phyloP scores from a whole-genome alignment of 2,329 filamentous ascomycete genomes.

The Claviceps sp. region DNA sequence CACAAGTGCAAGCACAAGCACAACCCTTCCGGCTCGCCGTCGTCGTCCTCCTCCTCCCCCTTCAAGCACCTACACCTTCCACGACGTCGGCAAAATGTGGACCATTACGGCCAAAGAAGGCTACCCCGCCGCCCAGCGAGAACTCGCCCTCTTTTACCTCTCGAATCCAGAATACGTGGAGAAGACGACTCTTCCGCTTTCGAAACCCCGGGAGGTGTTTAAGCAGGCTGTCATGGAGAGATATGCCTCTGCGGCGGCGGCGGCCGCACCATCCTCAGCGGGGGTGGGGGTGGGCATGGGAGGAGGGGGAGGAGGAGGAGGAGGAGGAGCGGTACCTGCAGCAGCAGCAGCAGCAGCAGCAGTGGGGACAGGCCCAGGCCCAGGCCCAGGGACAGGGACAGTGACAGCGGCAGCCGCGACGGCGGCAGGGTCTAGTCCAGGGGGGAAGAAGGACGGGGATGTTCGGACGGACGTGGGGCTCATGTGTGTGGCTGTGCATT shows the following conservation, averaged over 20 bases:
- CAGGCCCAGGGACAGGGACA: constrained; percentile 24
- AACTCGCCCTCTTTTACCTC: constrained; percentile 86
- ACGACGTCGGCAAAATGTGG: constrained; percentile 79
- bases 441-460: constrained; percentile 29
- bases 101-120: constrained; percentile 91
- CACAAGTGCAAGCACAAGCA: too few species aligned
- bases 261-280: constrained; percentile 8
- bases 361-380: constrained; percentile 10
- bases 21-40: too few species aligned
- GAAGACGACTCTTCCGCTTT: constrained; percentile 69
- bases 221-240: constrained; percentile 73
- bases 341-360: constrained; percentile 8
- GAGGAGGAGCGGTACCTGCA: constrained; percentile 26
- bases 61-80: constrained; percentile 53
- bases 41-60: constrained; percentile 21
- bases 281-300: constrained; percentile 12
- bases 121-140: constrained; percentile 67
- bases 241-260: constrained; percentile 24
- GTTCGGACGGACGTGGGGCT: constrained; percentile 66
- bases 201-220: constrained; percentile 77
- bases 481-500: constrained; percentile 92
- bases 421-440: constrained; percentile 11
- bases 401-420: constrained; percentile 28
- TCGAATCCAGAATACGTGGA: constrained; percentile 78
- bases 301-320: constrained; percentile 15